Percentiles rank a stretch among this genome's conserved stretches.
phyloP scores from a whole-genome alignment of 1,284 basidiomycete species.

The Melampsora americana region DNA sequence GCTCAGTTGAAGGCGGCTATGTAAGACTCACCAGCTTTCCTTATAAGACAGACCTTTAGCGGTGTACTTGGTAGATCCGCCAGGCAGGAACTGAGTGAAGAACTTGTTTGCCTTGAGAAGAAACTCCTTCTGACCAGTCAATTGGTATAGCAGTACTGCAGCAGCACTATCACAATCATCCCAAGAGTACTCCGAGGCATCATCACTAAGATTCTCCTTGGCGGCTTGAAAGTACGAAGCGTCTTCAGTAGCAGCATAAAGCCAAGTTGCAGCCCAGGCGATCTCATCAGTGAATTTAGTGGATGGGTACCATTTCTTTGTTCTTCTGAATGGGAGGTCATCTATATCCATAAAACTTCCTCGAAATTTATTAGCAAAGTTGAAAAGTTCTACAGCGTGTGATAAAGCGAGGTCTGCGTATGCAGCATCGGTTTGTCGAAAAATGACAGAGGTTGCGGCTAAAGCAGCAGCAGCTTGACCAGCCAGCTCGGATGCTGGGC shows the following conservation, averaged over 20 bases:
- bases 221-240: not conserved
- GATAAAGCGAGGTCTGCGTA: not conserved
- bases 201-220: not conserved
- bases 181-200: not conserved
- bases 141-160: not conserved
- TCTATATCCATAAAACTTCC: conserved; percentile 1
- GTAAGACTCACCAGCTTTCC: not conserved
- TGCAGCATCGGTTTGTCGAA: not conserved
- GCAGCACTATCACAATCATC: not conserved
- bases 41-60: conserved; percentile 5
- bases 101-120: not conserved
- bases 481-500: not conserved
- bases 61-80: not conserved
- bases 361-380: conserved; percentile 6
- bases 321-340: conserved; percentile 1
- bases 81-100: not conserved
- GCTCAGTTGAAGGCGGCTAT: not conserved
- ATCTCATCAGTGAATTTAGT: not conserved
- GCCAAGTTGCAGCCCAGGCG: conserved; percentile 4
- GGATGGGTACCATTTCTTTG: not conserved
- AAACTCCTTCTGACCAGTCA: conserved; percentile 2
- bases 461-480: conserved; percentile 7
- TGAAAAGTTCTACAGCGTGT: not conserved
- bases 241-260: not conserved
- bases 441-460: not conserved